Evolutionary conservation across 495 filamentous ascomycete genomes (phyloP), one percentile per base, ranked within the genome.

Genomic region (Penicillium paradoxum): DNA sequence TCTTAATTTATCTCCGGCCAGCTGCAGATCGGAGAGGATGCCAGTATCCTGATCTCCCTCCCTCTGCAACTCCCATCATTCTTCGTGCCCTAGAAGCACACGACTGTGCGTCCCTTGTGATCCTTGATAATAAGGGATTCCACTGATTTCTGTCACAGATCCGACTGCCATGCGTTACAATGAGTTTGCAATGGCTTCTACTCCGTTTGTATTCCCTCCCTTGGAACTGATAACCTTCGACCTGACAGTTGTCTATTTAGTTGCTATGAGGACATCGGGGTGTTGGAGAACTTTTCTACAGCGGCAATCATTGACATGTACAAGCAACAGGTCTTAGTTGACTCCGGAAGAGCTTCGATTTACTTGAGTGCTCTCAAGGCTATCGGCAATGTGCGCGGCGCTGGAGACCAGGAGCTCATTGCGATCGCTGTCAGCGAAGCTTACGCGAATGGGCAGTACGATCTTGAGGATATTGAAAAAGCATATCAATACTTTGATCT

Each of bases 401-500:
- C 68, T 0, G 59, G 68, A 24, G 74, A 77, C 53, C 53, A 48
- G 29, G 57, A 60, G 25, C 55, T 62, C 1, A 71, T 77, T 25
- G 62, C 71, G 7, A 59, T 60, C 19, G 72, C 73, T 14, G 68
- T 73, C n/a, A 57, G 65, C 27, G 32, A 57, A 7, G 73, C 74
- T 19, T 74, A 72, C 50, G 52, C 65, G 3, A 69, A 75, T 49
- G 71, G 71, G 22, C 71, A 68, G 54, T 77, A 70, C 45, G 72
- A 77, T 19, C 74, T 83, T 38, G 63, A 73, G 1, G 75, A 87
- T 29, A 50, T 87, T 2, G 56, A 58, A 17, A 76, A 78, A 49
- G 83, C 84, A 6, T 86, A 81, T 58, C 56, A 67, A 33, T 80
- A 74, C 47, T 79, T 87, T 49, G 74, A 71, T 9, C 60, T 85